Conservation (phyloP, 306 rosid species). For the Malus sylvestris region DNA sequence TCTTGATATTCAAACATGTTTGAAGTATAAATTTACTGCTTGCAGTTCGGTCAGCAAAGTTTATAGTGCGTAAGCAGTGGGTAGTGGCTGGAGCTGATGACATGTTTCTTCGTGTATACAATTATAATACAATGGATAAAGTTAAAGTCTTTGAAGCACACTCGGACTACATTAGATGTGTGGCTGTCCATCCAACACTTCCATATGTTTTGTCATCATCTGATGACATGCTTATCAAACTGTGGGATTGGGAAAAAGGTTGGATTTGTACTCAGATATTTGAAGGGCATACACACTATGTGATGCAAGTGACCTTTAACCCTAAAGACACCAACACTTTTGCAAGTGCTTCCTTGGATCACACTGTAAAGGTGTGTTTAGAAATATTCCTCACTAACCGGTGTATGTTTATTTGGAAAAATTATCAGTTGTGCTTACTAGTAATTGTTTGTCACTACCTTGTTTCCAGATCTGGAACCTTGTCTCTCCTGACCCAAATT, state of each 20-base stretch:
- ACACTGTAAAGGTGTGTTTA: conserved; percentile 72
- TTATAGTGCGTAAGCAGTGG: conserved; percentile 94
- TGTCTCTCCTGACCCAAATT: conserved; percentile 93
- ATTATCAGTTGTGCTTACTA: background rate
- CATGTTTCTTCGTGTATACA: conserved; percentile 83
- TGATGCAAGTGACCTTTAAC: conserved; percentile 98
- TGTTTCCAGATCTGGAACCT: conserved; percentile 89
- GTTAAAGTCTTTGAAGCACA: conserved; percentile 91
- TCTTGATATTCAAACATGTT: background rate
- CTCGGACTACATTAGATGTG: conserved; percentile 95
- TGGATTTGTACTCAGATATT: conserved; percentile 97
- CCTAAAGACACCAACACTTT: conserved; percentile 99
- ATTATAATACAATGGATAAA: conserved; percentile 97
- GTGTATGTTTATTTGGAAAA: background rate
- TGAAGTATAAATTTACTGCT: conserved; percentile 9
- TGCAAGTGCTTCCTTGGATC: conserved; percentile 99
- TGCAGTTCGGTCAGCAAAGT: conserved; percentile 98
- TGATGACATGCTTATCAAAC: conserved; percentile 98
- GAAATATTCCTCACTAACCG: conserved; percentile 8
- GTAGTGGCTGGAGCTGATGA: conserved; percentile 99
- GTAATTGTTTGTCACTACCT: conserved; percentile 6
- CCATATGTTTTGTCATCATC: conserved; percentile 94
- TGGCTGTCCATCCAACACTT: conserved; percentile 96
- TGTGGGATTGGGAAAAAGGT: conserved; percentile 99
- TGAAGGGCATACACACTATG: conserved; percentile 97